Evolutionary conservation across 495 filamentous ascomycete genomes (phyloP).

Genomic region (Neurospora cerealis): DNA sequence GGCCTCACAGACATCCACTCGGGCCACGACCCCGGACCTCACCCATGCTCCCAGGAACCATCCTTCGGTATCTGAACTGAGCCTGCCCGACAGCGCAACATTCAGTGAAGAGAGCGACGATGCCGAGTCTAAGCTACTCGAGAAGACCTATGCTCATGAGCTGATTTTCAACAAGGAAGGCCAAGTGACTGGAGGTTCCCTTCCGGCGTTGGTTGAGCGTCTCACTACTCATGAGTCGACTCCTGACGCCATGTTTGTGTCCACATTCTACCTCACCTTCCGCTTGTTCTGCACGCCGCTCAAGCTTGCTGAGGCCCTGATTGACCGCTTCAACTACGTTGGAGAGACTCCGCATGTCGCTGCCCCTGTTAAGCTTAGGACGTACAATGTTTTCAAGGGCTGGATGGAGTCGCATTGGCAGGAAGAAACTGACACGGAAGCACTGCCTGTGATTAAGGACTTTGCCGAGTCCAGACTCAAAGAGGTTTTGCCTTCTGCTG

Average conservation of each 20-base stretch:
- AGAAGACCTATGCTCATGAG: constrained; percentile 83
- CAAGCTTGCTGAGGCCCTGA: constrained; percentile 68
- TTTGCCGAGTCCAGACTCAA: constrained; percentile 71
- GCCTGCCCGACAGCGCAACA: constrained; percentile 46
- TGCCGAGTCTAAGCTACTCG: constrained; percentile 67
- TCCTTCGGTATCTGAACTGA: constrained; percentile 45
- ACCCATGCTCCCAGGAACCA: constrained; percentile 31
- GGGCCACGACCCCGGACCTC: constrained; percentile 79
- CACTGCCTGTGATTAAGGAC: constrained; percentile 60
- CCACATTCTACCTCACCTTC: constrained; percentile 95
- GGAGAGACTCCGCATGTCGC: constrained; percentile 63
- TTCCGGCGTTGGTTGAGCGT: constrained; percentile 84
- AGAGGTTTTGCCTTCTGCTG: constrained; percentile 60
- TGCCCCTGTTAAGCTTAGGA: constrained; percentile 72
- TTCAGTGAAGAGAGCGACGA: constrained; percentile 67
- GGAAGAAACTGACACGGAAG: constrained; percentile 62
- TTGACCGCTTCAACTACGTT: constrained; percentile 88
- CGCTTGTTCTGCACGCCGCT: constrained; percentile 81
- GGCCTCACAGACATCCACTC: constrained; percentile 72
- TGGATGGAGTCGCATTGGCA: constrained; percentile 98
- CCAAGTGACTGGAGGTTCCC: constrained; percentile 84
- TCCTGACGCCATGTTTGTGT: constrained; percentile 85
- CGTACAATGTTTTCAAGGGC: constrained; percentile 94
- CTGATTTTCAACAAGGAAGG: constrained; percentile 89
- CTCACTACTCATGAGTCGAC: constrained; percentile 90